Evolutionary conservation across 108 stramenopile species (phyloP), one percentile per base, ranked within the genome.

Genomic region (Ochromonas danica): DNA sequence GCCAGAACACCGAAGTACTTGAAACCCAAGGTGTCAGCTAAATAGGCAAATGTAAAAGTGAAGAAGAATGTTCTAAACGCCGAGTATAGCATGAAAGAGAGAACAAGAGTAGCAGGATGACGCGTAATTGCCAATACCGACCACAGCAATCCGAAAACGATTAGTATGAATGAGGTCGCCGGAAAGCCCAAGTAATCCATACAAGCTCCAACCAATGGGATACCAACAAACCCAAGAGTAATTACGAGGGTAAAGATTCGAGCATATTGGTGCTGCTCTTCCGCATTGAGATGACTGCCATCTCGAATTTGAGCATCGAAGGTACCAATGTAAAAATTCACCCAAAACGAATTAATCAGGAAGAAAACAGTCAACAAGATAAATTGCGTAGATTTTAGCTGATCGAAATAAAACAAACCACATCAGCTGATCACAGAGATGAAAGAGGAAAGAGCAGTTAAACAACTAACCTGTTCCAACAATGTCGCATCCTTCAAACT

Each of bases 1-100:
- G 80, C 61, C 41, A 90, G 61, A 38, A 90, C 77, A 6, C 90
- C 90, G 80, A 89, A 88, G 72, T 89, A 89, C 43, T 86, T 86
- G 82, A 90, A 89, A 0, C 90, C 90, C 39, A 90, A 71, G n/a
- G 43, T 40, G 28, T 79, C 70, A 40, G 90, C 81, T 57, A 90
- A 65, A n/a, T 79, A 83, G 28, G 87, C 85, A 63, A 89, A 86
- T 63, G 83, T 88, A 61, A 87, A 85, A 22, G 87, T 85, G 61
- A 79, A 91, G 0, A 88, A 61, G 80, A 86, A 87, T 10, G 81
- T 39, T 62, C 89, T 74, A 43, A 87, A 89, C 1, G 87, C n/a
- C 1, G 84, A 81, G 62, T 91, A 89, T 28, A 82, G 60, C 28
- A 71, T 10, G 62, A 89, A 88, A 51, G 83, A 80, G 31, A 72